These are phyloP conservation scores for Globisporangium uncinulatum DNA, from an alignment of 352 stramenopile species.

Conservation along the genomic window DNA sequence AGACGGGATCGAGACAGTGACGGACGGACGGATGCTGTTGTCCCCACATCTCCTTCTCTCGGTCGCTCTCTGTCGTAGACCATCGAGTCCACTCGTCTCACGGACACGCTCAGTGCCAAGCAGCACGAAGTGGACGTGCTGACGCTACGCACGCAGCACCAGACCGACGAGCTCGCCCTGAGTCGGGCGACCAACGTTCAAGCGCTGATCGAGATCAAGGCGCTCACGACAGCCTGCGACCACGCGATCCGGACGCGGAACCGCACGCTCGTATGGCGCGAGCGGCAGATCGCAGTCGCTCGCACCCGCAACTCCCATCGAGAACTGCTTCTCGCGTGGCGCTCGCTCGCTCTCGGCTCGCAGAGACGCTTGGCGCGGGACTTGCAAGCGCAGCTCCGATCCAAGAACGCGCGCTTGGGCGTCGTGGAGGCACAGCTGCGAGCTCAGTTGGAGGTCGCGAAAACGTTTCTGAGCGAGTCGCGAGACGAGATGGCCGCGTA, in stretches of 20 bases:
- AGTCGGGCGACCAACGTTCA: not conserved
- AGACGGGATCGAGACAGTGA: too few species aligned
- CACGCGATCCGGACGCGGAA: conserved; percentile 25
- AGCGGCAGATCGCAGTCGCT: conserved; percentile 10
- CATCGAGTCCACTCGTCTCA: conserved; percentile 16
- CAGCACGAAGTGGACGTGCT: conserved; percentile 25
- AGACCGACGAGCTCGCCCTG: conserved; percentile 22
- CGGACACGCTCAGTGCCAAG: conserved; percentile 12
- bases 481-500: not conserved
- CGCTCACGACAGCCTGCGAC: conserved; percentile 16
- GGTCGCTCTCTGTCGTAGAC: conserved; percentile 8
- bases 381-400: not conserved
- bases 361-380: not conserved
- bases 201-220: conserved; percentile 13
- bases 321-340: conserved; percentile 27
- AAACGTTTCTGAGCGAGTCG: conserved; percentile 1
- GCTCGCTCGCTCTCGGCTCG: conserved; percentile 3
- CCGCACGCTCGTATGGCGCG: conserved; percentile 28
- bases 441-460: not conserved
- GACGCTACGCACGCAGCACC: conserved; percentile 10
- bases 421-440: conserved; percentile 1
- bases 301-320: not conserved
- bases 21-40: too few species aligned
- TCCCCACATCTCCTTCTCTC: too few species aligned
- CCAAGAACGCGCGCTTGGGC: not conserved